A percentile compares a stretch with the other conserved stretches of the same genome.
Evolutionary conservation across 2,329 filamentous ascomycete genomes (phyloP).

Genomic region (Aspergillus terreus): DNA sequence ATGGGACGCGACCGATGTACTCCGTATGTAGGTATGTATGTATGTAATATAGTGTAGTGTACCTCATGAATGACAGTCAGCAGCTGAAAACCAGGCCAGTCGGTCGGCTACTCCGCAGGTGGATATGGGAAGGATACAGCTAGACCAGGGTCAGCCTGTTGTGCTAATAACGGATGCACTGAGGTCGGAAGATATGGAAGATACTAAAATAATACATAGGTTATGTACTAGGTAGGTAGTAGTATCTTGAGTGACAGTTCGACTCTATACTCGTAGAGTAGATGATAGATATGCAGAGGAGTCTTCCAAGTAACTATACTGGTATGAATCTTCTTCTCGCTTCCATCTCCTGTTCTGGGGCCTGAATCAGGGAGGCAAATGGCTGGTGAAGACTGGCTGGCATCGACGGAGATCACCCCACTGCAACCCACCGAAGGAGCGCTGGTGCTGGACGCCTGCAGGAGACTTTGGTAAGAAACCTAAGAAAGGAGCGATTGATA

Average conservation of each 20-base stretch:
- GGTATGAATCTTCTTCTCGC: too few relatives aligned
- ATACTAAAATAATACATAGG: too few relatives aligned
- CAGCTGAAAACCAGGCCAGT: conserved; percentile 15
- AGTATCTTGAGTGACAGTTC: too few relatives aligned
- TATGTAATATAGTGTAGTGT: neutral
- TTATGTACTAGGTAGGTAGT: too few relatives aligned
- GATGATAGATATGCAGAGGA: too few relatives aligned
- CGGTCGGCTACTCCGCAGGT: conserved; percentile 17
- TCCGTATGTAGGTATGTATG: conserved; percentile 2
- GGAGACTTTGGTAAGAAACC: conserved; percentile 1
- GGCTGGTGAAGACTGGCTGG: conserved; percentile 21
- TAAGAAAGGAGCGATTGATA: too few relatives aligned
- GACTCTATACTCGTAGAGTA: too few relatives aligned
- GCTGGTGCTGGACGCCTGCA: conserved; percentile 16
- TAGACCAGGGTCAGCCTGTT: conserved; percentile 6
- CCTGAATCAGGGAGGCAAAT: conserved; percentile 18
- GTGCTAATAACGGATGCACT: neutral
- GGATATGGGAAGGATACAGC: conserved; percentile 12
- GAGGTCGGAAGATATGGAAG: too few relatives aligned
- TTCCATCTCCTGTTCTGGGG: conserved; percentile 19
- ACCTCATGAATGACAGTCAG: conserved; percentile 8
- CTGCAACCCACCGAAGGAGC: conserved; percentile 18
- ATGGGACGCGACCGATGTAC: conserved; percentile 27
- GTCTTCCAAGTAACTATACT: too few relatives aligned
- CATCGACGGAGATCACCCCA: conserved; percentile 22